Evolutionary conservation across 163 green algal species (phyloP), one percentile per base, ranked within the genome.

Genomic region (Dunaliella salina): DNA sequence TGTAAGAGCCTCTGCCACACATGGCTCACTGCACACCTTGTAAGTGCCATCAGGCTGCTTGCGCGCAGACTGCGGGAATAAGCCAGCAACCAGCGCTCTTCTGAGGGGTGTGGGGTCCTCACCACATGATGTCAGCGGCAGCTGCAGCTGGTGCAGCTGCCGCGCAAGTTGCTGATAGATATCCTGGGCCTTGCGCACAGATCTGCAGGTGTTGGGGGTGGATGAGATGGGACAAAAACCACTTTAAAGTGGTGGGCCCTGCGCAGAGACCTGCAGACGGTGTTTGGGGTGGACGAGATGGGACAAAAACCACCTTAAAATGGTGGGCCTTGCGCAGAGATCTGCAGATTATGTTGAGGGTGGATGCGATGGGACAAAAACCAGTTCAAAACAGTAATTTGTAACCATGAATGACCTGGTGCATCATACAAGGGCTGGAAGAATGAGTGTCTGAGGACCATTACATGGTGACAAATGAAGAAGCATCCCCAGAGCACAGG

Each of bases 61-160:
- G 71, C 89, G 90, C 24, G 96, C 96, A 11, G 95, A 94, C 80
- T 98, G 91, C 1, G 92, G 91, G 85, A 98, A 98, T 29, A 98
- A 91, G 26, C 96, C 96, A 4, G 91, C 84, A 25, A 93, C 85
- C 63, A 98, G 89, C 17, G 95, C 40, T 89, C 75, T 63, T 5
- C 88, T 82, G 80, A 91, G 71, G 8, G 87, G 63, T 0, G 87
- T 87, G 46, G 78, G 71, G 78, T 92, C 88, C 13, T 90, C 86
- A 8, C 86, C 87, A 78, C 87, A 92, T n/a, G 46, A 84, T 0
- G 29, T 33, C 32, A 91, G 35, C 20, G 78, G 50, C 84, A 95
- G 81, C 20, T 79, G 88, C 67, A 91, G 82, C 45, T 83, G 40
- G 0, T 57, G 45, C 81, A 96, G 40, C 87, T 96, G 92, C 34